Evolutionary conservation across 2,329 filamentous ascomycete species (phyloP), one percentile per base, ranked within the genome.

Genomic region (Coleophoma cylindrospora): DNA sequence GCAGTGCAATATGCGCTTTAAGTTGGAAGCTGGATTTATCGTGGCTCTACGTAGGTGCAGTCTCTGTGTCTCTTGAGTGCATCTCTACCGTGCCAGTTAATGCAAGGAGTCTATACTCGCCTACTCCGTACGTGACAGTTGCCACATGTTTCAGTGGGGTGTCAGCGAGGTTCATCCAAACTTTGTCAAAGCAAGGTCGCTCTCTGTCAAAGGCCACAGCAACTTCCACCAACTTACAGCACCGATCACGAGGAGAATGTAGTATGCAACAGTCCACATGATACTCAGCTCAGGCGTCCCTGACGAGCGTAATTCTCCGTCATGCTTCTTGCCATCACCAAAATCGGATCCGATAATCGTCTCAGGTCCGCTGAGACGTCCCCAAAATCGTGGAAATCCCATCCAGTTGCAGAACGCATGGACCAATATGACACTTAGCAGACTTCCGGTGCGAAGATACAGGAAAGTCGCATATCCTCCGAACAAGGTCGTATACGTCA

Each of bases 331-430:
- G 38, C 66, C 57, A 12, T 60, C 57, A 49, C 59, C 55, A 51
- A 58, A 55, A 60, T 61, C 50, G 40, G 56, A 49, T 38, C 52
- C 40, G 12, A 58, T 59, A 32, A 57, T 54, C 19, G 46, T 56
- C 38, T 58, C 60, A 34, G 50, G 60, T n/a, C 45, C 55, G 14
- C 73, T 79, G 3, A 96, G 81, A 9, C 80, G 74, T 1, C 94
- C 92, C 84, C 88, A 95, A 51, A 97, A 70, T 7, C 91, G 80
- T 19, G 94, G 94, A 45, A 97, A 72, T 8, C 94, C 94, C 78
- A 91, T 88, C 73, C 81, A 87, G 65, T 99, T 99, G 72, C 94
- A 99, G 65, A 97, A 94, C 10, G 82, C 79, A 64, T 99, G 94
- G 5, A 89, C 85, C 17, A 84, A 64, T 48, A 92, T 84, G 33